These are phyloP conservation scores for Leccinum subfulvum DNA, from an alignment of 1,284 basidiomycete species.

Conservation along the genomic window DNA sequence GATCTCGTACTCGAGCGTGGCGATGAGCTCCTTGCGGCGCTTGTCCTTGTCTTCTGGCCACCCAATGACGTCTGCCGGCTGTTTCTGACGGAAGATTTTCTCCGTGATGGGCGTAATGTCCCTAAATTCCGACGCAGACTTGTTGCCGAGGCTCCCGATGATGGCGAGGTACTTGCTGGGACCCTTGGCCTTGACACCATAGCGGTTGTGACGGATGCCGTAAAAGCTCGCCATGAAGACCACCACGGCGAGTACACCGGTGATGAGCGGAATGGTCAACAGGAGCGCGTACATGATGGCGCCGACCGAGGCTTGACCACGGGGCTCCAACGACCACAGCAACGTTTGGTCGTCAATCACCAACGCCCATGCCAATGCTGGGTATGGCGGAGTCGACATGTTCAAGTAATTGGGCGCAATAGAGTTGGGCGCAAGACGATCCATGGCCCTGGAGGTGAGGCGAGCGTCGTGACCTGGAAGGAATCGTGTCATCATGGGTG, in stretches of 20 bases:
- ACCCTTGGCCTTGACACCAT: slow-evolving; percentile 72
- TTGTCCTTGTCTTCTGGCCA: too few relatives aligned
- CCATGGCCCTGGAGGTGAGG: slow-evolving; percentile 48
- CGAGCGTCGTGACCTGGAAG: too few relatives aligned
- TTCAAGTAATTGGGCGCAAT: slow-evolving; percentile 85
- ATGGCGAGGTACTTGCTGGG: slow-evolving; percentile 35
- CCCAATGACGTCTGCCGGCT: too few relatives aligned
- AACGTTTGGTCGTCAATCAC: slow-evolving; percentile 75
- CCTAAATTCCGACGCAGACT: too few relatives aligned
- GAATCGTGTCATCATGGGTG: slow-evolving; percentile 51
- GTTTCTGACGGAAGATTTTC: too few relatives aligned
- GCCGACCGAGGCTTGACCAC: slow-evolving; percentile 76
- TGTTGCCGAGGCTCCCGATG: too few relatives aligned
- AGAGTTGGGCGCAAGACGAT: slow-evolving; percentile 86
- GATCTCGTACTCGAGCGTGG: too few relatives aligned
- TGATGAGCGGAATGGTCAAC: slow-evolving; percentile 78
- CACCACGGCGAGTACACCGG: slow-evolving; percentile 76
- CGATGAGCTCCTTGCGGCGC: too few relatives aligned
- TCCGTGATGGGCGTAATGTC: too few relatives aligned
- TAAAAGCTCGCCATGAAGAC: slow-evolving; percentile 96
- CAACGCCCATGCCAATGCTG: slow-evolving; percentile 83
- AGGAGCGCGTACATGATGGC: slow-evolving; percentile 85
- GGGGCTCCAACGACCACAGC: slow-evolving; percentile 76
- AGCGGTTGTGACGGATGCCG: slow-evolving; percentile 90
- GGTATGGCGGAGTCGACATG: slow-evolving; percentile 78